Base-by-base conservation (phyloP, 2,329 filamentous ascomycete species). In the Plectosphaerella plurivora region DNA sequence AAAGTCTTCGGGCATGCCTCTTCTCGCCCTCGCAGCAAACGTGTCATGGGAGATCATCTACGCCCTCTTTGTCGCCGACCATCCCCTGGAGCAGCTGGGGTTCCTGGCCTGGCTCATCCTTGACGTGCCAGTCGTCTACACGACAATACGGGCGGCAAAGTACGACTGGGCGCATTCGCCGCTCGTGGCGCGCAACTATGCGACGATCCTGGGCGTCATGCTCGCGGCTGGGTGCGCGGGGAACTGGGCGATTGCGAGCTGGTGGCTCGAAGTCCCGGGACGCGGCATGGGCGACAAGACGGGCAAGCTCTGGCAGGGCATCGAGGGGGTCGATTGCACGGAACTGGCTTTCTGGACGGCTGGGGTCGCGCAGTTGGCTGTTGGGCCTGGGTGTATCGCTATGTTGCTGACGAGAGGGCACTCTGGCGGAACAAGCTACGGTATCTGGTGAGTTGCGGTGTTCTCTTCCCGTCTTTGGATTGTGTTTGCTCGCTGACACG, bases 41-140 rank as follows among this genome's bases (percentile, higher is more conserved):
- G 68, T 80, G 35, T 72, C 71, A 2, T 81, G 78, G 77, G 77
- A 81, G 59, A 61, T 77, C 3, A 65, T 81, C 51, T 78, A 76
- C 62, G 69, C 69, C 2, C 63, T 77, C 22, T 75, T 68, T 56
- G 73, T 80, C 15, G 67, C 71, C 52, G 75, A 78, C 54, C 62
- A 65, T 5, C 59, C 62, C 1, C 59, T 76, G 10, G 77, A 81
- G 58, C 64, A 65, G 12, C 56, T 65, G 15, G 73, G 74, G 25
- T 79, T 80, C 60, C 57, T 55, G 1, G 55, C 73, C 48, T 81
- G 78, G 77, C 66, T 81, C 33, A 42, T 77, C 3, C 68, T 81
- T 15, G 77, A 81, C 61, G 53, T 74, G 12, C 69, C 69, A 3
- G 66, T 82, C 33, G 62, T 81, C 11, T 76, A 75, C 57, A 68